A percentile compares a stretch with the other conserved stretches of the same genome.
These are phyloP conservation scores for Paramecium sexaurelia DNA, from an alignment of 73 alveolate genomes.

Conservation along the genomic window DNA sequence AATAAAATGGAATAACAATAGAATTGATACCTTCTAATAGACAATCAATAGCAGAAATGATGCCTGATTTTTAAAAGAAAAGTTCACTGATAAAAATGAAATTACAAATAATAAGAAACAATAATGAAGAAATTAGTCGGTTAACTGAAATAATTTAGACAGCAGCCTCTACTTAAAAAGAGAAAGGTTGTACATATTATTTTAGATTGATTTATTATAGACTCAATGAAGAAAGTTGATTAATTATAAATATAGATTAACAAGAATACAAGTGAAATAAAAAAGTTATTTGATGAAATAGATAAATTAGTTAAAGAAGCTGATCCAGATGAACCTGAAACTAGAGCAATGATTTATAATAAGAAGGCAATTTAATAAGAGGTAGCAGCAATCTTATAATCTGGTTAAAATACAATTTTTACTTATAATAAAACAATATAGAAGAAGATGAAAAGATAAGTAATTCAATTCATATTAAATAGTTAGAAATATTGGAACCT, in stretches of 20 bases:
- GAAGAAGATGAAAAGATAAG: slow-evolving; percentile 49
- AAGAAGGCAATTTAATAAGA: slow-evolving; percentile 9
- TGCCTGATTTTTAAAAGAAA: slow-evolving; percentile 12
- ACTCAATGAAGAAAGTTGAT: slow-evolving; percentile 46
- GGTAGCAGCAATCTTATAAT: not conserved
- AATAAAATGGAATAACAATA: not conserved
- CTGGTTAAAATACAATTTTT: not conserved
- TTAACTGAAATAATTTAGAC: not conserved
- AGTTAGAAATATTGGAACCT: slow-evolving; percentile 52
- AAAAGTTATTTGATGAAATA: slow-evolving; percentile 22
- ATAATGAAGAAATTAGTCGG: slow-evolving; percentile 7
- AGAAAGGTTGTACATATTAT: not conserved
- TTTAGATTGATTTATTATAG: not conserved
- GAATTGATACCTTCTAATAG: slow-evolving; percentile 17
- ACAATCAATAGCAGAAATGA: not conserved
- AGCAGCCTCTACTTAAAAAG: slow-evolving; percentile 4
- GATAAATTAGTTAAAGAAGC: not conserved
- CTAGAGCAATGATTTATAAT: slow-evolving; percentile 22
- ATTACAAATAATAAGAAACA: not conserved
- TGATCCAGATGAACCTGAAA: slow-evolving; percentile 62
- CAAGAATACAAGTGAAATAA: not conserved
- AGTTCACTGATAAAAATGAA: not conserved
- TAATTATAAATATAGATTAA: not conserved
- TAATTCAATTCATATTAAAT: not conserved
- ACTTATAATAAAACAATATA: not conserved